Evolutionary conservation across 1,139 yeast genomes (phyloP).

Genomic region (Suhomyces bribrorum): DNA sequence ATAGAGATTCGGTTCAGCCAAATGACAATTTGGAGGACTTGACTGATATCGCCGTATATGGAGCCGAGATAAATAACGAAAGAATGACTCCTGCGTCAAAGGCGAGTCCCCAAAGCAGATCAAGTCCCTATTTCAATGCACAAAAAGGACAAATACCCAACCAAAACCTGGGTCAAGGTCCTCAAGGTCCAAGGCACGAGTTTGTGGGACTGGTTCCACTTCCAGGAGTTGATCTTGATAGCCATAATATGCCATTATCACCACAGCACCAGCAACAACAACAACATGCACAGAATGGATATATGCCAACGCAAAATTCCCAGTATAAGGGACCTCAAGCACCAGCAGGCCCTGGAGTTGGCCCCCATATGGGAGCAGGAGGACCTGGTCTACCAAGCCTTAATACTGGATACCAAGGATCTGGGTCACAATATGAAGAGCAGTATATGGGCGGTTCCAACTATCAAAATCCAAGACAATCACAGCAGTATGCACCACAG

Average conservation of each 20-base stretch:
- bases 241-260: background rate
- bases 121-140: background rate
- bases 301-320: background rate
- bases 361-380: too few relatives aligned
- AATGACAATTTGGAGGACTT: constrained; percentile 43
- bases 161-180: too few relatives aligned
- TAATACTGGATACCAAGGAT: too few relatives aligned
- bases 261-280: background rate
- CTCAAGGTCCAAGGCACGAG: background rate
- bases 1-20: constrained; percentile 9
- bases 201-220: background rate
- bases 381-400: too few relatives aligned
- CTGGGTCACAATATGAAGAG: too few relatives aligned
- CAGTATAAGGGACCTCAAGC: too few relatives aligned
- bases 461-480: background rate
- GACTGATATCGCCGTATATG: constrained; percentile 47
- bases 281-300: constrained; percentile 3
- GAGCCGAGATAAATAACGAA: constrained; percentile 36
- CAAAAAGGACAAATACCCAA: background rate
- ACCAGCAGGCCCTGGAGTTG: too few relatives aligned
- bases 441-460: too few relatives aligned
- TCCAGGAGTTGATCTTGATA: background rate
- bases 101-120: constrained; percentile 1
- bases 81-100: constrained; percentile 1
- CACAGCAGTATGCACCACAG: constrained; percentile 2